phyloP scores from a whole-genome alignment of 371 early-diverging fungal species.

The Mucor sp. region DNA sequence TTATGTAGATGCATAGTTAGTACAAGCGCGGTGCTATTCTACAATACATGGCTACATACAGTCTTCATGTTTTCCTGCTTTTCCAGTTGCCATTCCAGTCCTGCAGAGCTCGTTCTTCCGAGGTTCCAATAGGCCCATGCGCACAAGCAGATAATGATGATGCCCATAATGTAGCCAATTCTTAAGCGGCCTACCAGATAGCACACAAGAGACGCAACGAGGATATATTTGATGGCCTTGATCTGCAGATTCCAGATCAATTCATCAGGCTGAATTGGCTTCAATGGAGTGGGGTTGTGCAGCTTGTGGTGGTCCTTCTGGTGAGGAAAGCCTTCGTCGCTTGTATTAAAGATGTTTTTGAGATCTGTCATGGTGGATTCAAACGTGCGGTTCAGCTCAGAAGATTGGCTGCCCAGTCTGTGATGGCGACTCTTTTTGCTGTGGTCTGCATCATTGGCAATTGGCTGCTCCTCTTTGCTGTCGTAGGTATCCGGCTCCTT shows the following conservation, averaged over 20 bases:
- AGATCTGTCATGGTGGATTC: slow-evolving; percentile 51
- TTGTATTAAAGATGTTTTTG: slow-evolving; percentile 15
- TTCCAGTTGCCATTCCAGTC: slow-evolving; percentile 40
- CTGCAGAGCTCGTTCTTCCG: slow-evolving; percentile 20
- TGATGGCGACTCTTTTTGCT: slow-evolving; percentile 42
- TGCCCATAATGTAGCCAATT: slow-evolving; percentile 24
- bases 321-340: neutral
- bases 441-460: neutral
- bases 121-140: slow-evolving; percentile 37
- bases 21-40: neutral
- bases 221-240: slow-evolving; percentile 37
- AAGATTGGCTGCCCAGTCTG: slow-evolving; percentile 67
- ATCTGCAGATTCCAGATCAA: slow-evolving; percentile 28
- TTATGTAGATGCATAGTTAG: neutral
- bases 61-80: slow-evolving; percentile 36
- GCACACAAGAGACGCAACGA: slow-evolving; percentile 19
- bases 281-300: slow-evolving; percentile 15
- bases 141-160: slow-evolving; percentile 13
- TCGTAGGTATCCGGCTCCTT: neutral
- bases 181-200: slow-evolving; percentile 32
- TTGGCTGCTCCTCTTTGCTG: neutral
- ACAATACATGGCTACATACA: slow-evolving; percentile 15
- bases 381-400: slow-evolving; percentile 38
- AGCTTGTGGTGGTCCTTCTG: slow-evolving; percentile 7
- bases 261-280: slow-evolving; percentile 21